phyloP scores from a whole-genome alignment of 805 yeast species.

The Candida berthetii region DNA sequence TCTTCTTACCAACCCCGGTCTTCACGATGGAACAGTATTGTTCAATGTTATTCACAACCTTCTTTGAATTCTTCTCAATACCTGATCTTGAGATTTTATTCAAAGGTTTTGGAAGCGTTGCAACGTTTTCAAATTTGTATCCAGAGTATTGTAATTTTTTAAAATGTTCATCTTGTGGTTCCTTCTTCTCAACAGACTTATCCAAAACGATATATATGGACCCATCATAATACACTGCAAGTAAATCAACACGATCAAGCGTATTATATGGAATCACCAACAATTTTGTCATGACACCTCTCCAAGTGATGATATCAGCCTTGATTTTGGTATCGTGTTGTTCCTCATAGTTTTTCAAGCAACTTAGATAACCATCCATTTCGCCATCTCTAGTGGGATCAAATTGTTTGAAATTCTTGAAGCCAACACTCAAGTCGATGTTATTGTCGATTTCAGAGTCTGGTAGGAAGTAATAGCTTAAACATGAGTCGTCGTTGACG shows the following conservation, averaged over 20 bases:
- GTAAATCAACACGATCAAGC: conserved; percentile 51
- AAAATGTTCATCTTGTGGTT: conserved; percentile 22
- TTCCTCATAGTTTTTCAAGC: conserved; percentile 53
- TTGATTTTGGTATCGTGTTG: conserved; percentile 34
- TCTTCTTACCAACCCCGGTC: conserved; percentile 75
- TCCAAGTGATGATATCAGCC: conserved; percentile 71
- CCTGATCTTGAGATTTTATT: conserved; percentile 54
- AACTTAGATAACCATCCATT: conserved; percentile 50
- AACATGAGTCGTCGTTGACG: conserved; percentile 42
- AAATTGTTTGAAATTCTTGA: conserved; percentile 46
- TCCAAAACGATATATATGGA: conserved; percentile 55
- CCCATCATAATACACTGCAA: conserved; percentile 68
- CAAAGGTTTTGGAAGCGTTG: conserved; percentile 77
- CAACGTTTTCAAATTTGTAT: conserved; percentile 77
- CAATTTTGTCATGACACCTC: conserved; percentile 77
- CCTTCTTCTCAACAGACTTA: conserved; percentile 16
- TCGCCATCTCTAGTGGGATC: conserved; percentile 53
- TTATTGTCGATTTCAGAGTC: conserved; percentile 58
- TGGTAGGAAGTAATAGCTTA: conserved; percentile 78
- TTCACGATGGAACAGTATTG: conserved; percentile 78
- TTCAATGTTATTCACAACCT: conserved; percentile 60
- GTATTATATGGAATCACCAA: conserved; percentile 60
- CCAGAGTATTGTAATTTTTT: conserved; percentile 56
- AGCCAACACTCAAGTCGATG: conserved; percentile 63
- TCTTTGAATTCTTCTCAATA: conserved; percentile 60